These are phyloP conservation scores for Phytophthora constricta DNA, from an alignment of 352 stramenopile species.

Conservation along the genomic window DNA sequence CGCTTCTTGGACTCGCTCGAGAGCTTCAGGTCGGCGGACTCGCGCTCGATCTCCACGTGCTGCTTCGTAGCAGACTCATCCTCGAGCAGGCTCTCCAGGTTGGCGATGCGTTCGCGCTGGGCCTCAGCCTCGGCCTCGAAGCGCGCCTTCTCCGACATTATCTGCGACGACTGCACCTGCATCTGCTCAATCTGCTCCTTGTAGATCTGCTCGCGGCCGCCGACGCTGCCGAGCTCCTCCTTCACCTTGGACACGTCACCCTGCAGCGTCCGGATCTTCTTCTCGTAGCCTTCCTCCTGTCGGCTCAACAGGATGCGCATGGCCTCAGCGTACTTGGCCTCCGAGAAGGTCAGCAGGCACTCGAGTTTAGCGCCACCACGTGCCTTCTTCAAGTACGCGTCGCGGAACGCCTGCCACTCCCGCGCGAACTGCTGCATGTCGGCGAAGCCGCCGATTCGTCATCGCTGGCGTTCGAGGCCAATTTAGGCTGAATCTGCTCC, in stretches of 20 bases:
- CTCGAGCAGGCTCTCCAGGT: conserved; percentile 72
- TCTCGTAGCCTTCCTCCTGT: conserved; percentile 88
- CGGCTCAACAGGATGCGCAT: conserved; percentile 83
- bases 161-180: conserved; percentile 74
- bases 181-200: conserved; percentile 89
- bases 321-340: conserved; percentile 82
- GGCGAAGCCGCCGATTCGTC: conserved; percentile 57
- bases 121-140: conserved; percentile 73
- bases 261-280: conserved; percentile 81
- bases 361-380: conserved; percentile 77
- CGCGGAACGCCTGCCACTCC: conserved; percentile 76
- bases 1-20: conserved; percentile 62
- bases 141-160: conserved; percentile 77
- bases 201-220: conserved; percentile 84
- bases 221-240: conserved; percentile 82
- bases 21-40: conserved; percentile 75
- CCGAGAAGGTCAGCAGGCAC: conserved; percentile 76
- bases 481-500: conserved; percentile 82
- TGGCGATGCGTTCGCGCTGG: conserved; percentile 69
- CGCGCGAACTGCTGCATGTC: conserved; percentile 84
- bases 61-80: conserved; percentile 71
- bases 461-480: conserved; percentile 54
- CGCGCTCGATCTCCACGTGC: conserved; percentile 76
- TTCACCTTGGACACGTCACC: conserved; percentile 79
- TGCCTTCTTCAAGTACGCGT: conserved; percentile 76